Base-by-base conservation (phyloP, 2,329 filamentous ascomycete species). In the Amauroascus niger region DNA sequence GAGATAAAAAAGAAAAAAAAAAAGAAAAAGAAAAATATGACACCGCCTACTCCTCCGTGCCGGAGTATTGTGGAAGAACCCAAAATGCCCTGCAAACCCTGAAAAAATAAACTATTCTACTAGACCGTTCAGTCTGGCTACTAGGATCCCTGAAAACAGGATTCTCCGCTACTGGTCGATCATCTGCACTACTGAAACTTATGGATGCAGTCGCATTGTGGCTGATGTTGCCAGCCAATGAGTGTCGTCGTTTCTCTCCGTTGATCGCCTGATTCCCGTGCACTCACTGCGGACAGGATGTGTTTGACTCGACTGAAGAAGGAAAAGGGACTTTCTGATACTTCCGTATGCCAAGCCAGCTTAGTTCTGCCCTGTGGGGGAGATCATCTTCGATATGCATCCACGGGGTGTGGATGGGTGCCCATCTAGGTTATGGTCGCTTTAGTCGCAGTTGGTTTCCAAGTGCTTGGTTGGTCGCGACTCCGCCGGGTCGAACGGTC, bases 111-210 rank as follows among this genome's bases (percentile, higher is more conserved):
- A 54, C 30, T 40, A 49, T 30, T 33, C n/a, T 30, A 30, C 9
- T 14, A 24, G 51, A 48, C 35, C 8, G 26, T 37, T 33, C 49
- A 52, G 40, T 41, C n/a, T 54, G 41, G 49, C 22, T 37, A 33
- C 43, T 35, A 11, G 37, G 16, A 54, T 54, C 46, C 51, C 52
- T 49, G 35, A 18, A 54, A 43, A 49, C 35, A 35, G 41, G 45
- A 44, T 45, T 24, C 39, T 49, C 52, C 30, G 26, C 32, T 49
- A 50, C 47, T 54, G 52, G 52, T 40, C 47, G 52, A 55, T 55
- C 55, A 55, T 52, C 33, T 55, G 45, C 41, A 49, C 45, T 45
- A 52, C 47, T 48, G 52, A 54, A 57, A 51, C 52, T 46, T 45
- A 43, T 48, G 32, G 28, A 33, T 44, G 53, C 49, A 53, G 45